Evolutionary conservation across 2,329 filamentous ascomycete species (phyloP), one percentile per base, ranked within the genome.

Genomic region (Teratosphaeria pseudoeucalypti): DNA sequence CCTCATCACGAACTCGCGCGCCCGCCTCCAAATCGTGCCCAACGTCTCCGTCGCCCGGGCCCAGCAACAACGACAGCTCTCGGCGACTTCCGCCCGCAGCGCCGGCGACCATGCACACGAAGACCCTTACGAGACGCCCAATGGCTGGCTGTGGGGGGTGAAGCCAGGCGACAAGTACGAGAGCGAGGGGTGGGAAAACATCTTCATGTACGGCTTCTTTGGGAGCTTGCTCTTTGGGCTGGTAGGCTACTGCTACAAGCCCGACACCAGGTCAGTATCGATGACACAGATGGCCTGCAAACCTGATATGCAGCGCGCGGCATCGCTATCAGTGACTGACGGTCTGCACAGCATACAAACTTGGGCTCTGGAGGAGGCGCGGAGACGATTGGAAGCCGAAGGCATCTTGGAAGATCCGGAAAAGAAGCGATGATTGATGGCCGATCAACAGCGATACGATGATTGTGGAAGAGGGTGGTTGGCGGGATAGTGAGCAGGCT

Each of bases 301-400:
- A 19, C 2, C 16, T 39, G 16, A 7, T 12, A 16, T 23, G 32
- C 14, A 32, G 49, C 19, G 27, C 12, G 10, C 3, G 55, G 54
- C 9, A 54, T 10, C 16, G 43, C 34, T 54, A 19, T 6, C 6
- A 9, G n/a, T 23, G 54, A 43, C 62, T 66, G 34, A 63, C 26
- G 47, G 23, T 16, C 29, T 34, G 5, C 23, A 39, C 70, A 99
- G 94, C 76, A 96, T 99, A 85, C 94, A 97, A 81, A 97, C 92
- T 58, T 99, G 94, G 94, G 94, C 94, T 64, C 85, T 99, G 52
- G 94, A 99, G 78, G 94, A 99, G 80, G 94, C 94, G 57, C 85
- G 94, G 72, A 85, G 94, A 79, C 84, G 94, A 79, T 85, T 99
- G 82, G 94, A 99, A 80, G 88, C 86, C 62, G 94, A 99, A 81